phyloP scores from a whole-genome alignment of 345 rosid species.

The Eucalyptus victrix region DNA sequence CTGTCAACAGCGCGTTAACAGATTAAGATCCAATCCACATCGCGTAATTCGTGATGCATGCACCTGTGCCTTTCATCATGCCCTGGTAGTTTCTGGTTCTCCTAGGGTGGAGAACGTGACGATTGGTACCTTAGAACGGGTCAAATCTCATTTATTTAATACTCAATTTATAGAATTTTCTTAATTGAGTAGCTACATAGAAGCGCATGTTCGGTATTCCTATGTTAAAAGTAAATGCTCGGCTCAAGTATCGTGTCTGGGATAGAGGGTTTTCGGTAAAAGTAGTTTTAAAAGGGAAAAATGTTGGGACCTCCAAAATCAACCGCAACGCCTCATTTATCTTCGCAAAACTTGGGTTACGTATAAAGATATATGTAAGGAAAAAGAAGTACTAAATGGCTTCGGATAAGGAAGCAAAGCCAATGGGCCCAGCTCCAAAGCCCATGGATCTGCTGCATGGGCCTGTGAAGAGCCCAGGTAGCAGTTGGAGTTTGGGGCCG shows the following conservation, averaged over 20 bases:
- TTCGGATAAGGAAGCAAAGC: background rate
- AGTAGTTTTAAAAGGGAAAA: background rate
- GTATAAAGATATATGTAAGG: background rate
- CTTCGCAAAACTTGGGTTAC: background rate
- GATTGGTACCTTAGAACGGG: background rate
- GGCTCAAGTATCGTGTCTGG: background rate
- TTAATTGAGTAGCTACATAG: background rate
- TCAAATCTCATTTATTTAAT: background rate
- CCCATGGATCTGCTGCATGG: background rate
- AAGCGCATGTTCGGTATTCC: background rate
- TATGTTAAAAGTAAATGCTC: background rate
- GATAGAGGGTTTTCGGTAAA: background rate
- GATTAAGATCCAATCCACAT: background rate
- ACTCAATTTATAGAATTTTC: background rate
- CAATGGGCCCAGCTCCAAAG: background rate
- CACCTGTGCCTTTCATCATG: background rate
- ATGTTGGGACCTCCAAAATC: background rate
- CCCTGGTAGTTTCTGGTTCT: background rate
- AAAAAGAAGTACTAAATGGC: background rate
- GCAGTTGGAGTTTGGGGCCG: background rate
- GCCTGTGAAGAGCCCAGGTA: background rate
- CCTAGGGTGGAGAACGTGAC: background rate
- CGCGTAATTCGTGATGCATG: background rate
- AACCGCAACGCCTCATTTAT: background rate
- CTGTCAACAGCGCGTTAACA: background rate